These are phyloP conservation scores for Neurospora africana DNA, from an alignment of 495 filamentous ascomycete genomes.

Conservation along the genomic window DNA sequence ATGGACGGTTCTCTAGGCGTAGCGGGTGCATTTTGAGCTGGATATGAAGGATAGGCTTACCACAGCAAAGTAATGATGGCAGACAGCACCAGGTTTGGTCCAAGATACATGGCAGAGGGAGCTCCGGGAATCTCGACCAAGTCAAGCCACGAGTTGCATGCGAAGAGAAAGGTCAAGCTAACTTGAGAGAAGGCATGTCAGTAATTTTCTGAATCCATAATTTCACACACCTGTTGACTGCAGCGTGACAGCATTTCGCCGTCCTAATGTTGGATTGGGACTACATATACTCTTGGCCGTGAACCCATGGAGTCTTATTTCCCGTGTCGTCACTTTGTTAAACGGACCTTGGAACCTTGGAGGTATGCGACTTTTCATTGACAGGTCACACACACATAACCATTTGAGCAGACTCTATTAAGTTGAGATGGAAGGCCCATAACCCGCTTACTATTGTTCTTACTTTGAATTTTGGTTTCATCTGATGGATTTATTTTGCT, in stretches of 20 bases:
- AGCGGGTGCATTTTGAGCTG: neutral
- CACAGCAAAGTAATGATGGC: neutral
- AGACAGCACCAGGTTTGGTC: neutral
- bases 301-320: neutral
- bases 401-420: neutral
- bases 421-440: neutral
- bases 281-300: neutral
- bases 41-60: neutral
- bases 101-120: neutral
- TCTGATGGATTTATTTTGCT: neutral
- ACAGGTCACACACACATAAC: neutral
- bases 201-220: neutral
- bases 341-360: neutral
- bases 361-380: neutral
- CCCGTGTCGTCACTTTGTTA: neutral
- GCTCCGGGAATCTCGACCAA: neutral
- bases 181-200: neutral
- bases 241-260: neutral
- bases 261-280: neutral
- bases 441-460: neutral
- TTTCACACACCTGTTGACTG: neutral
- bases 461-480: neutral
- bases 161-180: neutral
- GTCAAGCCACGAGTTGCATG: neutral
- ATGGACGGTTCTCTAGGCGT: neutral